Evolutionary conservation across 202 grass and related monocot genomes (phyloP).

Genomic region (Saccharum hybrid): DNA sequence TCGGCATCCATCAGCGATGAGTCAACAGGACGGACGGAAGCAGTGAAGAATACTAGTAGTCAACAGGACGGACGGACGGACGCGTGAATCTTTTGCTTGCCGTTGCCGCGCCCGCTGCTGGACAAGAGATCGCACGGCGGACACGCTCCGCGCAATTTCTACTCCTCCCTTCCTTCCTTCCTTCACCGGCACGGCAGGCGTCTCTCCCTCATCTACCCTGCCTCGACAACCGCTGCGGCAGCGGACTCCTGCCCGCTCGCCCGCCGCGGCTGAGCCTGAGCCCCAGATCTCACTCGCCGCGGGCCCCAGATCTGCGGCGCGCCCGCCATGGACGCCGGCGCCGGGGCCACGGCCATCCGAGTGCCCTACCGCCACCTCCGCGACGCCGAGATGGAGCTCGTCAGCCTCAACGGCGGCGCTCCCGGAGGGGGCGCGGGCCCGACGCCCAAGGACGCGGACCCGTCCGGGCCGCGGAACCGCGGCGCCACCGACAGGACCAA

Average conservation of each 20-base stretch:
- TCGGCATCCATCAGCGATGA: not conserved
- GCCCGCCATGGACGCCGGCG: conserved; percentile 58
- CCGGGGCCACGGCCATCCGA: conserved; percentile 55
- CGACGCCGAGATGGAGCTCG: conserved; percentile 83
- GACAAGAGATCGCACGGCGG: too few species aligned
- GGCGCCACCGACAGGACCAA: conserved; percentile 42
- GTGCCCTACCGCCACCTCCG: conserved; percentile 81
- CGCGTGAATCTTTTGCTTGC: not conserved
- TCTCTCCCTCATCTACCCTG: conserved; percentile 6
- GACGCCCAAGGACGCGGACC: conserved; percentile 18
- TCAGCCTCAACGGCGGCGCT: conserved; percentile 50
- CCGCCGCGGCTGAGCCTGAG: too few species aligned
- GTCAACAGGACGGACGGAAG: too few species aligned
- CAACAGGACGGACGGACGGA: conserved; percentile 17
- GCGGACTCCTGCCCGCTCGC: not conserved
- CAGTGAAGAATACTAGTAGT: too few species aligned
- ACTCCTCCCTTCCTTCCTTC: not conserved
- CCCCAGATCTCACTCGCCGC: conserved; percentile 37
- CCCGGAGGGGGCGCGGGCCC: not conserved
- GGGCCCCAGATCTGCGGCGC: conserved; percentile 46
- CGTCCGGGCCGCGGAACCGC: not conserved
- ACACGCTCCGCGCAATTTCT: not conserved
- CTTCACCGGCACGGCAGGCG: not conserved
- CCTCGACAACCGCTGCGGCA: not conserved
- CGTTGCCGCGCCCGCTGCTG: not conserved